A percentile compares a stretch with the other conserved stretches of the same genome.
Evolutionary conservation across 2,329 filamentous ascomycete species (phyloP).

Genomic region (Nemania sp.): DNA sequence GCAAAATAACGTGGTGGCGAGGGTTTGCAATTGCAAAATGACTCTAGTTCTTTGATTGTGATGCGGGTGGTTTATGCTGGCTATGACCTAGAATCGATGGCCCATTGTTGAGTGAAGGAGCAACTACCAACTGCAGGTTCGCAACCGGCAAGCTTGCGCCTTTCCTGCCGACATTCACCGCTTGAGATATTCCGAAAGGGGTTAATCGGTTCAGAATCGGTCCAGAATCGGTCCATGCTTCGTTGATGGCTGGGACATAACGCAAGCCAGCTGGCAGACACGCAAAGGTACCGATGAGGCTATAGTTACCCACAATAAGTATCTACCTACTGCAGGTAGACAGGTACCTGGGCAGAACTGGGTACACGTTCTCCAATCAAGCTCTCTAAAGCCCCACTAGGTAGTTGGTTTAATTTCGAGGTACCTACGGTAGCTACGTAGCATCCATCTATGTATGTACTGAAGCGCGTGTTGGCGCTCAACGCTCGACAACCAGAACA

Average conservation of each 20-base stretch:
- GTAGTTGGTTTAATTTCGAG: neutral
- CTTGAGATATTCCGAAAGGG: constrained; percentile 23
- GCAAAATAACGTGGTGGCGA: neutral
- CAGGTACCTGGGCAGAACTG: neutral
- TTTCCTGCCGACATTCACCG: constrained; percentile 45
- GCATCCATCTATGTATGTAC: neutral
- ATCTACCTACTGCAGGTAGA: neutral
- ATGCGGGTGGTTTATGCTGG: constrained; percentile 1
- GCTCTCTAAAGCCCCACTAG: neutral
- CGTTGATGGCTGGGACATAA: neutral
- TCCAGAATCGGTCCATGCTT: neutral
- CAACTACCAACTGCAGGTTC: constrained; percentile 7
- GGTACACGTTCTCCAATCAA: neutral
- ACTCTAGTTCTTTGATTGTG: constrained; percentile 17
- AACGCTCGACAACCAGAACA: neutral
- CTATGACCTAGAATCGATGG: constrained; percentile 10
- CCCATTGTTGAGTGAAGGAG: constrained; percentile 23
- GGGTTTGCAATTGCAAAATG: constrained; percentile 10
- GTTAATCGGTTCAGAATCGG: no score
- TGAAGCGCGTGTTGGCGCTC: neutral
- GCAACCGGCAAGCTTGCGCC: constrained; percentile 44
- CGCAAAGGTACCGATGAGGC: no score
- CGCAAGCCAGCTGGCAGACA: constrained; percentile 13
- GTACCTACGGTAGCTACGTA: neutral
- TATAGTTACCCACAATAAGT: no score